Evolutionary conservation across 257 asterid genomes (phyloP).

Genomic region (Orobanche coerulescens): DNA sequence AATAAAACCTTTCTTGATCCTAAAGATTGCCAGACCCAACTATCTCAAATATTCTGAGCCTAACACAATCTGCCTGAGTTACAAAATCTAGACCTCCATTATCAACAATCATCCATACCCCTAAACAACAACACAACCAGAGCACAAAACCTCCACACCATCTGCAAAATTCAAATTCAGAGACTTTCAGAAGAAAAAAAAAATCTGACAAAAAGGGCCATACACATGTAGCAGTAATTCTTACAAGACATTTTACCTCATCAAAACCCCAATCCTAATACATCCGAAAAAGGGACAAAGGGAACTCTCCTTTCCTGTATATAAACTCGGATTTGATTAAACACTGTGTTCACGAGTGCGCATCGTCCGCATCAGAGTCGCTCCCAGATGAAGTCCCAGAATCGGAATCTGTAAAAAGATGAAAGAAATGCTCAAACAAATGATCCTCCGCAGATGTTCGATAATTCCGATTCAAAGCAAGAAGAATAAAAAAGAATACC

Average conservation of each 20-base stretch:
- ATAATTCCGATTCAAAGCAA: conserved; percentile 16
- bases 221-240: background rate
- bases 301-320: background rate
- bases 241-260: conserved; percentile 22
- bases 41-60: conserved; percentile 11
- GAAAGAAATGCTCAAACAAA: conserved; percentile 33
- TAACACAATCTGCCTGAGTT: background rate
- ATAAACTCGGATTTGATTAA: background rate
- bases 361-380: conserved; percentile 92
- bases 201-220: background rate
- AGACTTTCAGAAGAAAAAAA: background rate
- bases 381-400: conserved; percentile 98
- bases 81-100: background rate
- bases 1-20: background rate
- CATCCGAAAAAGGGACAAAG: background rate
- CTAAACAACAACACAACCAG: background rate
- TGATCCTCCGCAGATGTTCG: conserved; percentile 25
- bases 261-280: conserved; percentile 16
- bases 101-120: background rate
- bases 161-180: conserved; percentile 15
- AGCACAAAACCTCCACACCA: background rate
- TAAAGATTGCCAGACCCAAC: conserved; percentile 10
- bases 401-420: conserved; percentile 63
- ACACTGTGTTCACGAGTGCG: conserved; percentile 56
- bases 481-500: conserved; percentile 57